Evolutionary conservation across 177 flowering plant genomes (phyloP).

Genomic region (Tripterygium wilfordii): DNA sequence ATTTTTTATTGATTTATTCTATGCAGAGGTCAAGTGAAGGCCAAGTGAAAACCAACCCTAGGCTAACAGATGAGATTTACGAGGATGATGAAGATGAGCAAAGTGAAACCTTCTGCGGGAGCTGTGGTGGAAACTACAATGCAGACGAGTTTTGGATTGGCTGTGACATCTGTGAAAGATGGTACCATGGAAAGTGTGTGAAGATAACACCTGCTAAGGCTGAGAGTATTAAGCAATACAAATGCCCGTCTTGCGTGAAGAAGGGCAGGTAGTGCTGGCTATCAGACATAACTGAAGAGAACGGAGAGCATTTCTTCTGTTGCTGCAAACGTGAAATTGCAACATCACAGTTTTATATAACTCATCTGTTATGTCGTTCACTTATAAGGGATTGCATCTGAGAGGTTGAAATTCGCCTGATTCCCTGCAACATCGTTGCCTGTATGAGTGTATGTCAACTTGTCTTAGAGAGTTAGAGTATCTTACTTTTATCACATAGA

Average conservation of each 20-base stretch:
- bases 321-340: slow-evolving; percentile 31
- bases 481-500: not conserved
- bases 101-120: slow-evolving; percentile 43
- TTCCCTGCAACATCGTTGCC: slow-evolving; percentile 1
- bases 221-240: slow-evolving; percentile 46
- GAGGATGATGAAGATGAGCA: slow-evolving; percentile 48
- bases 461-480: slow-evolving; percentile 6
- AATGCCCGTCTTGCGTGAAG: slow-evolving; percentile 45
- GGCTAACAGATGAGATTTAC: slow-evolving; percentile 23
- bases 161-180: slow-evolving; percentile 45
- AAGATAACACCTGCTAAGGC: slow-evolving; percentile 57
- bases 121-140: slow-evolving; percentile 41
- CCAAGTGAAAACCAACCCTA: slow-evolving; percentile 18
- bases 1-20: not conserved
- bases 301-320: slow-evolving; percentile 6
- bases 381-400: not conserved
- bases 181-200: slow-evolving; percentile 55
- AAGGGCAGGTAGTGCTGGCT: slow-evolving; percentile 20
- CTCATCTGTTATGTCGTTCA: slow-evolving; percentile 2
- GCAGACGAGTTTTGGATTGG: slow-evolving; percentile 50
- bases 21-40: slow-evolving; percentile 39
- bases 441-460: not conserved
- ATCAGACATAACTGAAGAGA: not conserved
- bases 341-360: slow-evolving; percentile 8
- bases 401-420: slow-evolving; percentile 3